These are phyloP conservation scores for Friedmanniomyces simplex DNA, from an alignment of 495 filamentous ascomycete species.

Conservation along the genomic window DNA sequence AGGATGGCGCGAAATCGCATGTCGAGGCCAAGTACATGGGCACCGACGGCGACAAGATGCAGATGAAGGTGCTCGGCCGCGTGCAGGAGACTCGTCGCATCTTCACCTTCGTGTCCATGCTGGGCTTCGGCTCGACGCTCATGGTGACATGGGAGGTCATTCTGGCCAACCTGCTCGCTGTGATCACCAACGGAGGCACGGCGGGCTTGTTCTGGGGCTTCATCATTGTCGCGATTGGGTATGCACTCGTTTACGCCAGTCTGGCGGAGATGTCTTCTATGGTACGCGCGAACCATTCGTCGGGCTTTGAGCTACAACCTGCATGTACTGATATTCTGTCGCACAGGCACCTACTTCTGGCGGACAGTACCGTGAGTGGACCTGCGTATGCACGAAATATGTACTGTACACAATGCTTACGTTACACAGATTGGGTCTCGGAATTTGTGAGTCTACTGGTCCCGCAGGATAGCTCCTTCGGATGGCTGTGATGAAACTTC, in stretches of 20 bases:
- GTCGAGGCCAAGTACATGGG: neutral
- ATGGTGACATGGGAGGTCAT: conserved; percentile 20
- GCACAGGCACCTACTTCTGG: conserved; percentile 10
- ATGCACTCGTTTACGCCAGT: conserved; percentile 7
- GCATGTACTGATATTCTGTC: neutral
- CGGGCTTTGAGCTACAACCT: no score
- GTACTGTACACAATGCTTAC: neutral
- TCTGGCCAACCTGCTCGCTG: neutral
- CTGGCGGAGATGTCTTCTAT: conserved; percentile 17
- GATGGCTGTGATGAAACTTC: no score
- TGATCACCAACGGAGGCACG: conserved; percentile 13
- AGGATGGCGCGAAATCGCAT: neutral
- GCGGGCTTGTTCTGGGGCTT: conserved; percentile 16
- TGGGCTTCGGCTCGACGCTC: conserved; percentile 41
- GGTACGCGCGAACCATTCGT: no score
- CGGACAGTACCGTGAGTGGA: conserved; percentile 16
- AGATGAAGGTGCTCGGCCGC: neutral
- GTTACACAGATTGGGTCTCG: conserved; percentile 11
- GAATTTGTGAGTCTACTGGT: neutral
- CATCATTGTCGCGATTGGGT: conserved; percentile 4
- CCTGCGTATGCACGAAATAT: neutral
- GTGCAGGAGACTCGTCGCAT: neutral
- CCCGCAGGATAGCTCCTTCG: no score
- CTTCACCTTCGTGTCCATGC: neutral
- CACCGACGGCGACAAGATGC: neutral